phyloP scores from a whole-genome alignment of 495 filamentous ascomycete species.

The Aspergillus steynii region DNA sequence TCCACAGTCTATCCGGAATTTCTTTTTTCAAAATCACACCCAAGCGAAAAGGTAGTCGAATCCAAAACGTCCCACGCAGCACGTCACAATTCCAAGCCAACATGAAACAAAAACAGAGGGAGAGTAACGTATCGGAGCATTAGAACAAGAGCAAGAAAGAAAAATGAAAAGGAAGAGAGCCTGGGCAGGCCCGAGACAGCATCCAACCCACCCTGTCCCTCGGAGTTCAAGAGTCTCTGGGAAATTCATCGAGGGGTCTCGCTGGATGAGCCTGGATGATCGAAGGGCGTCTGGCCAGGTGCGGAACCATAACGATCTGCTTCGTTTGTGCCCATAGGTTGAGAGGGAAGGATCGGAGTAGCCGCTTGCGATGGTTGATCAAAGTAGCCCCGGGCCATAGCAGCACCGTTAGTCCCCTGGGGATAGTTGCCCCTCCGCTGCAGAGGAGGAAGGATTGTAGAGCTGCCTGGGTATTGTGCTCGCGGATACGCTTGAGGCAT shows the following conservation, averaged over 20 bases:
- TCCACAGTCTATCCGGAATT: slow-evolving; percentile 25
- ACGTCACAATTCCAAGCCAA: slow-evolving; percentile 3
- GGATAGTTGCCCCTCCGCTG: slow-evolving; percentile 39
- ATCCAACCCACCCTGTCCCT: slow-evolving; percentile 5
- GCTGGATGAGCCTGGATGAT: slow-evolving; percentile 34
- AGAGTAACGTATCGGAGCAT: background rate
- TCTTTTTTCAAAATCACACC: too few relatives aligned
- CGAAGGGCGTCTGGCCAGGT: slow-evolving; percentile 30
- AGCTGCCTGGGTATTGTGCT: slow-evolving; percentile 34
- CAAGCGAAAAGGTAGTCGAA: slow-evolving; percentile 13
- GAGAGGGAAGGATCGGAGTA: slow-evolving; percentile 45
- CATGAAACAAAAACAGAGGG: slow-evolving; percentile 2
- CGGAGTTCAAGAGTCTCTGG: background rate
- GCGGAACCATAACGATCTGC: slow-evolving; percentile 37
- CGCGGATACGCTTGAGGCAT: slow-evolving; percentile 43
- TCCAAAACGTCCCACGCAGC: slow-evolving; percentile 7
- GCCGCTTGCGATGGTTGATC: slow-evolving; percentile 36
- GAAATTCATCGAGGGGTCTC: slow-evolving; percentile 34
- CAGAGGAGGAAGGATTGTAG: slow-evolving; percentile 41
- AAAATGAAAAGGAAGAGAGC: slow-evolving; percentile 3
- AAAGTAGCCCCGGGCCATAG: slow-evolving; percentile 31
- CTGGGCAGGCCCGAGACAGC: background rate
- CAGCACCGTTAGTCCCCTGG: slow-evolving; percentile 33
- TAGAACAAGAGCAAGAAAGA: slow-evolving; percentile 6
- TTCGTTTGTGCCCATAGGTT: slow-evolving; percentile 33